Evolutionary conservation across 2,329 filamentous ascomycete species (phyloP).

Genomic region (Alternaria sp.): DNA sequence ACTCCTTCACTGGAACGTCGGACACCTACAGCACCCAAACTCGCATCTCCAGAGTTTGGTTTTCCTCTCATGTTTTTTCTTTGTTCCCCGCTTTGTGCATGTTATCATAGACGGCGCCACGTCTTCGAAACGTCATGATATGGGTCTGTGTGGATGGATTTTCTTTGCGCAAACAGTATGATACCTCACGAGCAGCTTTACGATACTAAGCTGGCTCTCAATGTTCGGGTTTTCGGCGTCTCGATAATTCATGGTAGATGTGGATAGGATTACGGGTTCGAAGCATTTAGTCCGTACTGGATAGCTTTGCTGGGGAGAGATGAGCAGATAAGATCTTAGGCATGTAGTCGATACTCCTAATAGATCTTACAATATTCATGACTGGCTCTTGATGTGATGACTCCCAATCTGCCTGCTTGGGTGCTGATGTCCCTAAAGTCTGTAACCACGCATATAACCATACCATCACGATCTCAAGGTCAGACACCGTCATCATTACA

Average conservation of each 20-base stretch:
- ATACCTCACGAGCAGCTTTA: conserved; percentile 35
- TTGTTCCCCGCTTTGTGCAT: conserved; percentile 23
- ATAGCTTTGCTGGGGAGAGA: conserved; percentile 14
- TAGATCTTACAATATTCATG: conserved; percentile 15
- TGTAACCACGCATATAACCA: not conserved
- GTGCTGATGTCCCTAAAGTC: not conserved
- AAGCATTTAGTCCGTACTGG: conserved; percentile 23
- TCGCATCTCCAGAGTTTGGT: conserved; percentile 22
- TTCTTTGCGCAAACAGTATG: conserved; percentile 33
- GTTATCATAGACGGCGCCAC: conserved; percentile 44
- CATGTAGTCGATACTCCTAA: conserved; percentile 26
- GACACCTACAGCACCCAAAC: conserved; percentile 11
- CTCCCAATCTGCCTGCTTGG: not conserved
- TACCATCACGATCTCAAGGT: not conserved
- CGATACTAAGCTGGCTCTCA: conserved; percentile 26
- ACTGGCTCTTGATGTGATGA: not conserved
- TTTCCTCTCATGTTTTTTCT: conserved; percentile 28
- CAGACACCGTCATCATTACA: not conserved
- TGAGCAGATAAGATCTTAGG: conserved; percentile 18
- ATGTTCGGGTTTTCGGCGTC: conserved; percentile 18
- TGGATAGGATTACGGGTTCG: conserved; percentile 18
- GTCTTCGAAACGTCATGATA: conserved; percentile 36
- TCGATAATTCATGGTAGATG: conserved; percentile 13
- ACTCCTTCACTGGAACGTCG: conserved; percentile 43
- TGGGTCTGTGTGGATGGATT: conserved; percentile 28